Evolutionary conservation across 768 basidiomycete genomes (phyloP).

Genomic region (Calocybe gangraenosa): DNA sequence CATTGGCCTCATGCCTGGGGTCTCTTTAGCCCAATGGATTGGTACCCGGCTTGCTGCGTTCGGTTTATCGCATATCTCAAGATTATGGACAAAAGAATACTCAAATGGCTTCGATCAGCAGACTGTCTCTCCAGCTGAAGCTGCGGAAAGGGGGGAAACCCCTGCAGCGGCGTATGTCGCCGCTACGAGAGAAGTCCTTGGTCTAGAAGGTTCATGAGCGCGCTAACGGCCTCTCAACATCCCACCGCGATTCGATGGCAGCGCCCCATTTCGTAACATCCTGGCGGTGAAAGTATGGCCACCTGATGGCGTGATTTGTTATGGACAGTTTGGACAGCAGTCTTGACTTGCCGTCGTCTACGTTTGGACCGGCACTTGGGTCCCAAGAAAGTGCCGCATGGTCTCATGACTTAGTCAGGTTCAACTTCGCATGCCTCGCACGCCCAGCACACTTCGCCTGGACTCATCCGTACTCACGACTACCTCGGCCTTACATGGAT

Average conservation of each 20-base stretch:
- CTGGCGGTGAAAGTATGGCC: constrained; percentile 7
- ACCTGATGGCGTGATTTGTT: constrained; percentile 15
- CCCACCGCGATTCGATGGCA: constrained; percentile 7
- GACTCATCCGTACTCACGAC: constrained; percentile 11
- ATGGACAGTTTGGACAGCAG: constrained; percentile 9
- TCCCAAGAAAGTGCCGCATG: constrained; percentile 9
- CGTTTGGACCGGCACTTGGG: constrained; percentile 6
- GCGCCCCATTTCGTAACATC: neutral
- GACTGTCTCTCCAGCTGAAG: constrained; percentile 8
- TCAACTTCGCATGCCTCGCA: constrained; percentile 12
- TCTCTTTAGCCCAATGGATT: constrained; percentile 66
- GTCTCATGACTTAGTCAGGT: constrained; percentile 9
- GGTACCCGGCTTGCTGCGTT: constrained; percentile 57
- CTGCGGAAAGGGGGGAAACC: constrained; percentile 13
- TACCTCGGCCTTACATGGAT: constrained; percentile 16
- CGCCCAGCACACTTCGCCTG: constrained; percentile 4
- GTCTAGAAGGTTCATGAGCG: constrained; percentile 16
- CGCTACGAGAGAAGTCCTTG: constrained; percentile 19
- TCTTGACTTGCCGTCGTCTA: neutral
- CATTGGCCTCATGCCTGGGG: constrained; percentile 67
- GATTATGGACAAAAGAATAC: constrained; percentile 25
- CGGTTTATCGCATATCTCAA: constrained; percentile 44
- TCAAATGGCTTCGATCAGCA: constrained; percentile 6
- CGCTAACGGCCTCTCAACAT: constrained; percentile 6
- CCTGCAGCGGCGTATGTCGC: constrained; percentile 14